Evolutionary conservation across 352 stramenopile genomes (phyloP), one percentile per base, ranked within the genome.

Genomic region (Phytophthora litchii): DNA sequence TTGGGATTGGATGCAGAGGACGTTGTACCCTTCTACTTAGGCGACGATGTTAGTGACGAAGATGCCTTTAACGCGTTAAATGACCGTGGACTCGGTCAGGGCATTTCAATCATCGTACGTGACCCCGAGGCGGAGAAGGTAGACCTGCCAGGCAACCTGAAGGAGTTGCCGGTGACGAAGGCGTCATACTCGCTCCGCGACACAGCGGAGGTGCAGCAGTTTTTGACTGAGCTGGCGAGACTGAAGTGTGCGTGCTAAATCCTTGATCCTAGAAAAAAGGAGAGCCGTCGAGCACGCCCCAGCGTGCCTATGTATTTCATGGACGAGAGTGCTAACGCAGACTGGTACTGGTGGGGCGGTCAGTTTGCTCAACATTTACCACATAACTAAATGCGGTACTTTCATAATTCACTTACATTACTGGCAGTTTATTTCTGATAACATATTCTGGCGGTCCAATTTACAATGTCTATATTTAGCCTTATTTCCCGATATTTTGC

Each of bases 1-100:
- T 60, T 91, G 37, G 80, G 76, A 13, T 64, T 89, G 40, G 77
- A 88, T 52, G 74, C 69, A 0, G 78, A 87, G 48, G 70, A 85
- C 45, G 72, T 91, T 9, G 80, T 92, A 42, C 80, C 83, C n/a
- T 90, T 93, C 46, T 94, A 92, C 58, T 50, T 93, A 35, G 86
- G 86, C 27, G 83, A 94, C 46, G 83, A 93, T 37, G 83, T 88
- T 29, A 95, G 81, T 37, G 86, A 93, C 38, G 84, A 93, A 54
- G 80, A 89, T 29, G 80, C 75, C 4, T 89, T 89, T 47, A 72
- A 66, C 35, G 74, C 70, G 11, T 64, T 89, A 19, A 83, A 89
- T 40, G 72, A 60, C 11, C 70, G 75, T 10, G 50, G 64, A 17
- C 38, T 77, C 7, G 76, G 79, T 46, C 70, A 76, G 20, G 79